These are phyloP conservation scores for Metrosideros polymorpha DNA, from an alignment of 441 rosid genomes.

Conservation along the genomic window DNA sequence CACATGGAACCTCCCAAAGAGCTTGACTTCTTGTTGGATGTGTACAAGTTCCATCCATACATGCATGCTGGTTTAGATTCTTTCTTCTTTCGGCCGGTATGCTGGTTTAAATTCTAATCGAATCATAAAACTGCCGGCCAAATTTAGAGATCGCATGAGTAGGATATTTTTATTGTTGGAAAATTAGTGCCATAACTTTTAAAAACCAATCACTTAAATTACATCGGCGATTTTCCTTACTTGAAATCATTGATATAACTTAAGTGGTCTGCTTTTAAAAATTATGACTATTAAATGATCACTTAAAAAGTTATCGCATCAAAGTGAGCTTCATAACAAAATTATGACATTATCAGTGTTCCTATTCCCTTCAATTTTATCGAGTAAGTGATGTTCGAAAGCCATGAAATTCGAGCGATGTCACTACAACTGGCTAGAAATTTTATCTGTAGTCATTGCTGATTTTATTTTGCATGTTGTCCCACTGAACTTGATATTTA, in stretches of 20 bases:
- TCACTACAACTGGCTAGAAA: fast-evolving
- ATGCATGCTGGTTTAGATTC: not conserved
- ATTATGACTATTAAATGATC: not conserved
- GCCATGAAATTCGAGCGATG: fast-evolving
- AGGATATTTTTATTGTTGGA: not conserved
- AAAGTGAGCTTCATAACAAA: fast-evolving
- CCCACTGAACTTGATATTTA: too few species aligned
- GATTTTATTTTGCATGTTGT: not conserved
- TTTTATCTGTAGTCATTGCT: not conserved
- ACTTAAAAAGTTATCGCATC: not conserved
- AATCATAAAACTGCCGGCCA: too few species aligned
- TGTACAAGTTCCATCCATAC: not conserved
- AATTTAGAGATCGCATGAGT: too few species aligned
- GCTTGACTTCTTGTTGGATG: not conserved
- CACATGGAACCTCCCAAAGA: not conserved
- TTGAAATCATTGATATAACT: not conserved
- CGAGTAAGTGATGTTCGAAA: not conserved
- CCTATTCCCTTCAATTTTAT: not conserved
- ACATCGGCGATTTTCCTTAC: not conserved
- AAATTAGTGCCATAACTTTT: not conserved
- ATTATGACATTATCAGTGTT: not conserved
- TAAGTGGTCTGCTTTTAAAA: not conserved
- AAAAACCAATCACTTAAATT: not conserved
- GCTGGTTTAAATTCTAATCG: too few species aligned
- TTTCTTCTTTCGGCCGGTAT: too few species aligned